These are phyloP conservation scores for Saitozyma podzolica DNA, from an alignment of 768 basidiomycete species.

Conservation along the genomic window DNA sequence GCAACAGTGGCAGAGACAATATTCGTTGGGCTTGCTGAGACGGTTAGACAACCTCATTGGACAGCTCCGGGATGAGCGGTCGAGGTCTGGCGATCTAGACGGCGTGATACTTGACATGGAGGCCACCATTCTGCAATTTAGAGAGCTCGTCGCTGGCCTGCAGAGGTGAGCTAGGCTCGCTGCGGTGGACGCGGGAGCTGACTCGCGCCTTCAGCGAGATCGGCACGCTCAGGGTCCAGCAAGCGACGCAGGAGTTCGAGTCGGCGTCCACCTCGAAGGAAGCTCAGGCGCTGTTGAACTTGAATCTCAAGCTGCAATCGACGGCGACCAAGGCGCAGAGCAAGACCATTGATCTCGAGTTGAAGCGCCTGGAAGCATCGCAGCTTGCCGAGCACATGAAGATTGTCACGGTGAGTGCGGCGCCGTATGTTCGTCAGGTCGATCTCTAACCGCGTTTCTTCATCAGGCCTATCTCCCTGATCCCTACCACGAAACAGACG, in stretches of 20 bases:
- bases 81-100: conserved; percentile 69
- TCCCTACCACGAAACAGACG: conserved; percentile 83
- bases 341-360: conserved; percentile 82
- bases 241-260: conserved; percentile 78
- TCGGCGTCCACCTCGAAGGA: conserved; percentile 81
- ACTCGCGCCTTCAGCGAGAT: conserved; percentile 66
- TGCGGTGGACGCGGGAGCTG: background rate
- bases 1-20: conserved; percentile 1
- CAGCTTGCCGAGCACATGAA: conserved; percentile 76
- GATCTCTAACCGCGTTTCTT: conserved; percentile 42
- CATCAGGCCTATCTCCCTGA: conserved; percentile 79
- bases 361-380: conserved; percentile 77
- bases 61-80: conserved; percentile 66
- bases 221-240: conserved; percentile 76
- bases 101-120: conserved; percentile 83
- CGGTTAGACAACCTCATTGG: conserved; percentile 33
- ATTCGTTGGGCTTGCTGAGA: background rate
- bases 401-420: conserved; percentile 70
- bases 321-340: conserved; percentile 87
- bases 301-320: conserved; percentile 91
- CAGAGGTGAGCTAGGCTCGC: conserved; percentile 62
- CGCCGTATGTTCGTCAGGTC: background rate
- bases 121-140: conserved; percentile 82
- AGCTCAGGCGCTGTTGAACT: conserved; percentile 87
- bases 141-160: conserved; percentile 81